These are phyloP conservation scores for Melanogaster broomeanus DNA, from an alignment of 768 basidiomycete genomes.

Conservation along the genomic window DNA sequence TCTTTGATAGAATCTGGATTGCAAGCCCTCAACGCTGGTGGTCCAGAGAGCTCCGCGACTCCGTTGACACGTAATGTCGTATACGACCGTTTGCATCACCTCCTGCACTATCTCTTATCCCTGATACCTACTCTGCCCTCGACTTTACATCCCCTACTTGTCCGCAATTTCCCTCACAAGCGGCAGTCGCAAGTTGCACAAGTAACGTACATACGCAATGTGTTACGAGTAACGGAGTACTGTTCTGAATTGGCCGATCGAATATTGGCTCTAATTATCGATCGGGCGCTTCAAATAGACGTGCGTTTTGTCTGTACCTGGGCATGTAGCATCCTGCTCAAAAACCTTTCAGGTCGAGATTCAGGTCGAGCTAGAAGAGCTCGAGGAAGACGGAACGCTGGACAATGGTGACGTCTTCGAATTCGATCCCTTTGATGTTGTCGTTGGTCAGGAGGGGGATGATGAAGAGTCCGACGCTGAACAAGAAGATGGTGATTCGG, in stretches of 20 bases:
- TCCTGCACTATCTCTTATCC: constrained; percentile 83
- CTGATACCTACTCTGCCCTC: constrained; percentile 91
- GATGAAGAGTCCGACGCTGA: constrained; percentile 59
- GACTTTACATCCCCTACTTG: constrained; percentile 81
- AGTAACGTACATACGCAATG: constrained; percentile 88
- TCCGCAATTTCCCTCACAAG: constrained; percentile 91
- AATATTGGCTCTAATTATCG: constrained; percentile 83
- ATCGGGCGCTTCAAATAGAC: constrained; percentile 95
- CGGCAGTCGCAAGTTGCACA: constrained; percentile 79
- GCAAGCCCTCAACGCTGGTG: constrained; percentile 55
- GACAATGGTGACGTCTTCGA: constrained; percentile 67
- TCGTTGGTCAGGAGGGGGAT: constrained; percentile 73
- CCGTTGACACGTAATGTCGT: constrained; percentile 81
- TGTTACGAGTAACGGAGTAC: constrained; percentile 80
- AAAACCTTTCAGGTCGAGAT: constrained; percentile 76
- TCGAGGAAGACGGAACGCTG: constrained; percentile 64
- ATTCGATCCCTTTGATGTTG: constrained; percentile 83
- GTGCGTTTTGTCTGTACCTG: constrained; percentile 46
- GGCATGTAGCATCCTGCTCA: neutral
- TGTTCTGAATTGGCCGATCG: constrained; percentile 86
- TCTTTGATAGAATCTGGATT: constrained; percentile 63
- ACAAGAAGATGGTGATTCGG: constrained; percentile 49
- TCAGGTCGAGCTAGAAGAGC: constrained; percentile 91
- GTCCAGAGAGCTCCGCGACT: constrained; percentile 62
- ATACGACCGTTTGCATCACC: constrained; percentile 84